Base-by-base conservation (phyloP, 208 protist genomes). In the Vickermania ingenoplastis region DNA sequence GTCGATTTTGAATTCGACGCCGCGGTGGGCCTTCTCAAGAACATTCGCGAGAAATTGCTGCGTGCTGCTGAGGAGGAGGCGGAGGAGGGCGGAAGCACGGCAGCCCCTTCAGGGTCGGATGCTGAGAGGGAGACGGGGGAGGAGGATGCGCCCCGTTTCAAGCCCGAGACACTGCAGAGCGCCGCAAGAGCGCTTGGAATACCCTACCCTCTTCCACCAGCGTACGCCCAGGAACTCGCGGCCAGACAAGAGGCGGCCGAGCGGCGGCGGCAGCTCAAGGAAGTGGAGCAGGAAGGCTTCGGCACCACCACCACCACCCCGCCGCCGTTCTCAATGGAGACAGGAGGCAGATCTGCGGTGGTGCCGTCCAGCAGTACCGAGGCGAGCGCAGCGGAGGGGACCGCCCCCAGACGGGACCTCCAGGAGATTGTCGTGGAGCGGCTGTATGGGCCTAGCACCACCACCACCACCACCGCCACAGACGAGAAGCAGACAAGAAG, bases 1-100 rank as follows among this genome's bases (percentile, higher is more conserved):
- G 88, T 94, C 11, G 88, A 94, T 67, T 92, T 94, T 58, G 79
- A 79, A 41, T 73, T 84, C 31, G 88, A 94, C 55, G 75, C 79
- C 22, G 50, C 71, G 56, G 59, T 90, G 63, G 63, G 65, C 24
- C 48, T 45, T 7, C 36, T 45, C 36, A n/a, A 7, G 11, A 45
- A 45, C 11, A 45, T 45, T 45, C 36, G 36, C 36, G 36, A 45
- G 11, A 7, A 45, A 17, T 17, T 45, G 11, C 11, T 45, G 7
- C 36, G 36, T 45, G 11, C 7, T 7, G 36, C 7, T 7, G 36
- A 45, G 11, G 36, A 17, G 7, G 36, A 45, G 36, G 36, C 7
- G 36, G 36, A 45, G 36, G 36, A 45, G 17, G 36, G 17, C 7
- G 36, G 17, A n/a, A n/a, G n/a, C n/a, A n/a, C n/a, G n/a, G n/a